Conservation (phyloP, 805 yeast genomes). For the Candida broadrunensis region DNA sequence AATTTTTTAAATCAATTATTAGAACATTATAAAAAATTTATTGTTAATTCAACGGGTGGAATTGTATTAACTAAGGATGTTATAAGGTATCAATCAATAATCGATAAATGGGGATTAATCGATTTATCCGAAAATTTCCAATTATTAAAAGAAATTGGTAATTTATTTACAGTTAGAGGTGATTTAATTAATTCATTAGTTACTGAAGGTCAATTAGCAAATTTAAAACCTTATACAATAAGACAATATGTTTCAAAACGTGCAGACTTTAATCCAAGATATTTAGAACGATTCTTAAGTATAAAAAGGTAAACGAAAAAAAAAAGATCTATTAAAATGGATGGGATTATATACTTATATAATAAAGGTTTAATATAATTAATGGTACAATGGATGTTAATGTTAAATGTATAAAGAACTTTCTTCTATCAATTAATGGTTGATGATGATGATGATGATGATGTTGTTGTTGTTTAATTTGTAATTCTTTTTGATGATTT, state of each 20-base stretch:
- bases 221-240: constrained; percentile 58
- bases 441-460: no score
- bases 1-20: constrained; percentile 57
- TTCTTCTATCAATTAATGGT: no score
- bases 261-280: constrained; percentile 62
- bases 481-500: no score
- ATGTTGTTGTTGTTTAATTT: no score
- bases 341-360: constrained; percentile 3
- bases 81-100: constrained; percentile 65
- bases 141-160: constrained; percentile 76
- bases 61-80: constrained; percentile 78
- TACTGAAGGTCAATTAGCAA: constrained; percentile 74
- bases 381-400: constrained; percentile 1
- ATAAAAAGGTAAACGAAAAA: constrained; percentile 16
- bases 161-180: constrained; percentile 81
- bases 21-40: constrained; percentile 71
- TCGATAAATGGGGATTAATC: constrained; percentile 65
- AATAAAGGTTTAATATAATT: constrained; percentile 2
- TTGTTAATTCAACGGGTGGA: constrained; percentile 81
- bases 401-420: constrained; percentile 1
- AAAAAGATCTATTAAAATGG: neutral
- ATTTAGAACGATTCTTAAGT: constrained; percentile 44
- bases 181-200: constrained; percentile 74
- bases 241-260: constrained; percentile 67
- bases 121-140: constrained; percentile 63